Evolutionary conservation across 2,329 filamentous ascomycete genomes (phyloP), one percentile per base, ranked within the genome.

Genomic region (Periconia macrospinosa): DNA sequence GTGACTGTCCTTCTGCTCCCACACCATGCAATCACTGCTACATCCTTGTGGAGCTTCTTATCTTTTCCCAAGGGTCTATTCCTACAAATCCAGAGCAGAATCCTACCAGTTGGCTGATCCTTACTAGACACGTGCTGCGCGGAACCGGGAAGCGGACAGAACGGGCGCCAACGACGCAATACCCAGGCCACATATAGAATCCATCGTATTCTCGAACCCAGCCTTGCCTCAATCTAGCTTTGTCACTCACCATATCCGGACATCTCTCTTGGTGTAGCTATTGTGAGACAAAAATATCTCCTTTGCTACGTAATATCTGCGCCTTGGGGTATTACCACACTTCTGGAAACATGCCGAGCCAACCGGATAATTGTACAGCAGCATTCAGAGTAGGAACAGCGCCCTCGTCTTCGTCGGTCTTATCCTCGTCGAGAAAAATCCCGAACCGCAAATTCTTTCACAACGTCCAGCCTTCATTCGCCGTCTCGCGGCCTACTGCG

Each of bases 381-480:
- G n/a, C 27, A 3, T 30, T 23, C 14, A 45, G n/a, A 45, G 20
- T 15, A 9, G 13, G 3, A 11, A 18, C 6, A 17, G 2, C 18
- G 13, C 14, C 43, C 3, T 27, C 43, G 17, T 33, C 20, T 45
- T n/a, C 43, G 10, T 45, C 23, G 3, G 13, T 9, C 8, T 45
- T 19, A 8, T 23, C 43, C 10, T 23, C 45, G 30, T 6, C 30
- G n/a, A 47, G 33, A 27, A 47, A 47, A 47, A 17, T 47, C 15
- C 50, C 55, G 30, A 57, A 52, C 6, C 55, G 57, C 41, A 60
- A 56, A 43, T 65, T 59, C 46, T 67, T 65, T 40, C 54, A 60
- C 42, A 56, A 64, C 19, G 50, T 63, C 45, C 55, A 66, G 41
- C 64, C 64, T 2, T 65, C 58, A 3, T 67, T 67, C 47, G 46